phyloP scores from a whole-genome alignment of 2,329 filamentous ascomycete genomes.

The Pseudogymnoascus sp. region DNA sequence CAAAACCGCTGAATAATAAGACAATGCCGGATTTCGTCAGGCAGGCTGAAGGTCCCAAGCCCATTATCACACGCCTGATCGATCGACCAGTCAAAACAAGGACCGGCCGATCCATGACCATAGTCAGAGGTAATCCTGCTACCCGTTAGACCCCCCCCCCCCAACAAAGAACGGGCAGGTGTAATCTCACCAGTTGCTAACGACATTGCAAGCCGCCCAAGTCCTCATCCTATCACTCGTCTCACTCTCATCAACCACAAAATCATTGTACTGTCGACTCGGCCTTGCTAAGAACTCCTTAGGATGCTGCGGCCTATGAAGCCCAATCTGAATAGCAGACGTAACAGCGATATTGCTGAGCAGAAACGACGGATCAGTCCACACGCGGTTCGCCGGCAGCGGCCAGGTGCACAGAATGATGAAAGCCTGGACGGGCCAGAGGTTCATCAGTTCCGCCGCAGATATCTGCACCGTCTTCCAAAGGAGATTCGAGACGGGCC shows the following conservation, averaged over 20 bases:
- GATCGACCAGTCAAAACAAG: constrained; percentile 12
- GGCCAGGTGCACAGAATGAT: constrained; percentile 19
- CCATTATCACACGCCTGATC: constrained; percentile 10
- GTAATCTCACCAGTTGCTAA: constrained; percentile 9
- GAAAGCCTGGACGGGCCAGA: constrained; percentile 15
- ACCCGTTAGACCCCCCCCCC: constrained; percentile 1
- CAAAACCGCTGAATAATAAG: constrained; percentile 13
- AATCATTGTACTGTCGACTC: background rate
- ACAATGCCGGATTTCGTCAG: constrained; percentile 8
- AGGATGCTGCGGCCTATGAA: constrained; percentile 17
- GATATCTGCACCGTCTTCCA: constrained; percentile 10
- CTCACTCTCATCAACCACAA: background rate
- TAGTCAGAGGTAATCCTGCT: background rate
- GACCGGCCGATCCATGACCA: background rate
- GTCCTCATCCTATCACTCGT: constrained; percentile 8
- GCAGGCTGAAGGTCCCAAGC: constrained; percentile 7
- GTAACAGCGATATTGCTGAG: constrained; percentile 18
- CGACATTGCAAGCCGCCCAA: constrained; percentile 14
- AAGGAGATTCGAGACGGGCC: constrained; percentile 11
- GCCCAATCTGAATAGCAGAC: constrained; percentile 19
- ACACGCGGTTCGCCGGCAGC: constrained; percentile 18
- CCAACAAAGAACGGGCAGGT: background rate
- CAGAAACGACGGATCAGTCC: constrained; percentile 17
- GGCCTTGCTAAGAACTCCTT: constrained; percentile 15
- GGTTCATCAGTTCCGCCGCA: background rate